These are phyloP conservation scores for Candolleomyces eurysporus DNA, from an alignment of 768 basidiomycete genomes.

Conservation along the genomic window DNA sequence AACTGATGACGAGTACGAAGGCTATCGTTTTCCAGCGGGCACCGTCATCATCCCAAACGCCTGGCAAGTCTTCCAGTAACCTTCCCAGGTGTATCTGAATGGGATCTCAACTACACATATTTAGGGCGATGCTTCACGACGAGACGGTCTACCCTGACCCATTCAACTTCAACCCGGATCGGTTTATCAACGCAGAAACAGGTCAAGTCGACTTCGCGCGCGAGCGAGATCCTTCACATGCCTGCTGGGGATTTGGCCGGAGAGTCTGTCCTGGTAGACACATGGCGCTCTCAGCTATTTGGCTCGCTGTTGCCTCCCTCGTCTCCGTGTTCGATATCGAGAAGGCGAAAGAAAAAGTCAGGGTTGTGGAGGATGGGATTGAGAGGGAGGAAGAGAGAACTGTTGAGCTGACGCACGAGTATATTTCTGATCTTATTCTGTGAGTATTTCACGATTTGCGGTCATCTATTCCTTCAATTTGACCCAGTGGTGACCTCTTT, in stretches of 20 bases:
- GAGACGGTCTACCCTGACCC: constrained; percentile 38
- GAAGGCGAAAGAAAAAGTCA: constrained; percentile 20
- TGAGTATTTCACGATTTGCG: constrained; percentile 2
- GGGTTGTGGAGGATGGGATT: constrained; percentile 5
- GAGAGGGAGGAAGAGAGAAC: constrained; percentile 7
- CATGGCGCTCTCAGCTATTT: constrained; percentile 23
- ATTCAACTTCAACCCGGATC: constrained; percentile 39
- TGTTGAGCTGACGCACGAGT: constrained; percentile 9
- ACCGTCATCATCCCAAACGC: constrained; percentile 30
- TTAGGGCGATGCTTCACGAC: constrained; percentile 43
- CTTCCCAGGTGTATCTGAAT: not conserved
- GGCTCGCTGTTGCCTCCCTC: constrained; percentile 22
- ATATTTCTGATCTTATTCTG: constrained; percentile 18
- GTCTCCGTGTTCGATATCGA: constrained; percentile 21
- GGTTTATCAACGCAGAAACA: constrained; percentile 27
- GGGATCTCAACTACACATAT: not conserved
- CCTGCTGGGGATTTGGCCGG: constrained; percentile 31
- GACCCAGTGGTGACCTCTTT: no score
- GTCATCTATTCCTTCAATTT: no score
- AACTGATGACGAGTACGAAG: constrained; percentile 27
- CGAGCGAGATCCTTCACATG: constrained; percentile 23
- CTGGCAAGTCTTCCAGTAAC: constrained; percentile 20
- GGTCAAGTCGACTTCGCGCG: constrained; percentile 19
- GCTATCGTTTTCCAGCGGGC: constrained; percentile 29
- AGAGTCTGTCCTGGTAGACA: constrained; percentile 24